Base-by-base conservation (phyloP, 768 basidiomycete genomes). In the Hericium coralloides region DNA sequence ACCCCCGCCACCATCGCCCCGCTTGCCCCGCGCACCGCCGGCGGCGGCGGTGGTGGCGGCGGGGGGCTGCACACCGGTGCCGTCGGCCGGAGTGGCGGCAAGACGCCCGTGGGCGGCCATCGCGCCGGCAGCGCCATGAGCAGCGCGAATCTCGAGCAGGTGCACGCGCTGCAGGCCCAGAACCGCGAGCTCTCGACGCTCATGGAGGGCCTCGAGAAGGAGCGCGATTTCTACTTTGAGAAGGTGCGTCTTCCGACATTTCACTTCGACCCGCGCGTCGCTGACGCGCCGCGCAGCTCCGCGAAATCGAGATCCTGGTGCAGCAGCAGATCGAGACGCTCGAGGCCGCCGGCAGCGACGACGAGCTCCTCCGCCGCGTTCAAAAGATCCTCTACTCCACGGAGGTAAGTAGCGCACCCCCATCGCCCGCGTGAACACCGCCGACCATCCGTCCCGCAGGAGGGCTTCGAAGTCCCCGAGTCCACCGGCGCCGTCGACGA, bases 221-320 rank as follows among this genome's bases (percentile, higher is more conserved):
- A 99, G 73, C 76, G 95, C 49, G 95, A 98, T 70, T 98, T 99
- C 71, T 99, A 99, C 73, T 99, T 98, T 71, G 85, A 89, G 66
- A 99, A 98, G 83, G 95, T 95, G 63, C 49, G 78, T 64, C n/a
- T n/a, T n/a, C n/a, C n/a, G n/a, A n/a, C n/a, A n/a, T n/a, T n/a
- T n/a, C n/a, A n/a, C n/a, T n/a, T n/a, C n/a, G n/a, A n/a, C 17
- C 14, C n/a, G n/a, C n/a, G n/a, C n/a, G n/a, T n/a, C n/a, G 10
- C 47, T 55, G 55, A 23, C 31, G 17, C 56, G 1, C n/a, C 26
- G 49, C 58, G n/a, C 54, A 98, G 93, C 81, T 99, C 55, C 86
- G 97, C 37, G 89, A 95, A 58, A 98, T 99, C 64, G 97, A 99
- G 72, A 89, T 98, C 62, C 76, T 98, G 26, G 92, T 90, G 2